These are phyloP conservation scores for Kodamaea fungicola DNA, from an alignment of 1,139 yeast genomes.

Conservation along the genomic window DNA sequence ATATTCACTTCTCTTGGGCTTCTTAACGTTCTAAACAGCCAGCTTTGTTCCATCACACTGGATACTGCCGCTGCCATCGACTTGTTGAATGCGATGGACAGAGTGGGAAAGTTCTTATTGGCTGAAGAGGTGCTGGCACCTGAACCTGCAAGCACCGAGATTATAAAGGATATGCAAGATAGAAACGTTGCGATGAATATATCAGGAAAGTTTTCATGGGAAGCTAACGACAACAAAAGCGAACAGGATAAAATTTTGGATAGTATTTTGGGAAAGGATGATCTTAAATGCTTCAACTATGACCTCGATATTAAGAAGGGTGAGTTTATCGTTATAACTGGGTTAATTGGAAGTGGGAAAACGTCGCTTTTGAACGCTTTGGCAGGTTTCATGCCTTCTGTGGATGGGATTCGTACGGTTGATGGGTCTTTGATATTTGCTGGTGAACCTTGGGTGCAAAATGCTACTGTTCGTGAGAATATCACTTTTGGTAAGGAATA, in stretches of 20 bases:
- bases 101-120: conserved; percentile 53
- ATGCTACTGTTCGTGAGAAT: conserved; percentile 46
- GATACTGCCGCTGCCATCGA: conserved; percentile 66
- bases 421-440: conserved; percentile 43
- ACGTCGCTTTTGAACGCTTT: conserved; percentile 45
- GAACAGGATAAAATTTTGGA: conserved; percentile 5
- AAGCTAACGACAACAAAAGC: conserved; percentile 23
- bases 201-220: conserved; percentile 68
- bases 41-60: conserved; percentile 63
- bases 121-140: conserved; percentile 11
- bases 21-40: conserved; percentile 55
- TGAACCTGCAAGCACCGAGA: conserved; percentile 4
- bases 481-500: conserved; percentile 64
- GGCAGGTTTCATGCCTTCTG: conserved; percentile 45
- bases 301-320: conserved; percentile 35
- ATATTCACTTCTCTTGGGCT: conserved; percentile 76
- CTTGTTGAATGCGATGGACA: conserved; percentile 57
- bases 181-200: conserved; percentile 41
- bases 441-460: conserved; percentile 51
- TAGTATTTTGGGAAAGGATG: neutral
- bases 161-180: conserved; percentile 18
- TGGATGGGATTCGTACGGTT: conserved; percentile 34
- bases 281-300: conserved; percentile 15
- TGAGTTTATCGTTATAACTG: conserved; percentile 45
- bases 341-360: conserved; percentile 49